Base-by-base conservation (phyloP, 345 rosid genomes). In the Xanthoceras sorbifolium region DNA sequence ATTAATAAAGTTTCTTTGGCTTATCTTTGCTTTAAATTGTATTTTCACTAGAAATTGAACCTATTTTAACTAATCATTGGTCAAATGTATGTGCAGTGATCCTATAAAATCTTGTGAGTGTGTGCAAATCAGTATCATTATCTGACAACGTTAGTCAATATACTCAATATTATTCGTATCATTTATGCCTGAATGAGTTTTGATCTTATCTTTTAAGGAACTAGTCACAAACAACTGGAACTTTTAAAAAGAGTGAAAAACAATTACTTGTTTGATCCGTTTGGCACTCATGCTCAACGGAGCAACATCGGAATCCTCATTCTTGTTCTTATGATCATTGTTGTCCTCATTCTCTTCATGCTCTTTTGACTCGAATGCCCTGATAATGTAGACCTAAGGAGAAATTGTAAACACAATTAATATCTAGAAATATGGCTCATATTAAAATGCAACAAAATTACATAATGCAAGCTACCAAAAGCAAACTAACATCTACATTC, bases 331-430 rank as follows among this genome's bases (percentile, higher is more conserved):
- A 68, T 67, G 68, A 31, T 59, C 31, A 38, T 63, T n/a, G 4
- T 78, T 60, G 3, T 62, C 82, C 28, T 73, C 77, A 10, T 69
- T 54, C 64, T 80, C 82, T 40, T 69, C 87, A n/a, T n/a, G n/a
- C n/a, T n/a, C n/a, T n/a, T n/a, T n/a, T 11, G 79, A 69, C 23
- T 65, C 78, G 17, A 80, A 76, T 25, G 80, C 90, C 78, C 87
- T 82, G 65, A 86, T 67, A 44, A 87, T 83, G 71, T 79, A 75
- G 26, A 86, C 88, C 91, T 86, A 64, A 2, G 22, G 6, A 54
- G 36, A 59, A 57, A 14, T n/a, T 14, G 52, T 4, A 10, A 38
- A 25, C 6, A 23, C 40, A 70, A 40, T 70, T 48, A 48, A 18
- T 23, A 69, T 42, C 4, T 36, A 44, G 20, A 28, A 22, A 25